These are phyloP conservation scores for Hammondia hammondi DNA, from an alignment of 169 alveolate genomes.

Conservation along the genomic window DNA sequence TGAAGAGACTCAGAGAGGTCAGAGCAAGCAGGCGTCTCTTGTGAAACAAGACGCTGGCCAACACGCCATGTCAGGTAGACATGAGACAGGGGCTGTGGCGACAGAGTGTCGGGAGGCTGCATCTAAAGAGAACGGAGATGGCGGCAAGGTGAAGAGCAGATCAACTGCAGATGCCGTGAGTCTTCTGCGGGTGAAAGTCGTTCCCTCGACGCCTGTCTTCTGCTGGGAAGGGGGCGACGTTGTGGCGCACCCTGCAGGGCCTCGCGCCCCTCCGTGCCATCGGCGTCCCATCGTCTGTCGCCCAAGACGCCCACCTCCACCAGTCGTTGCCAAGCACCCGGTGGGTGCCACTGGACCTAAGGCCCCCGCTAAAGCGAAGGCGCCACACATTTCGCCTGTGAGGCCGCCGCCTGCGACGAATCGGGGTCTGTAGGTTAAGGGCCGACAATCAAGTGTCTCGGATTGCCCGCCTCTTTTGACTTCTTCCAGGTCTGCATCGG, in stretches of 20 bases:
- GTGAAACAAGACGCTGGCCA: too few relatives aligned
- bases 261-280: not conserved
- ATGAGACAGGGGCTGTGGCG: too few relatives aligned
- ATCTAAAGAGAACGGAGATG: not conserved
- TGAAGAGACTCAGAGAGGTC: too few relatives aligned
- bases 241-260: not conserved
- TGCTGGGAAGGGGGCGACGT: slow-evolving; percentile 12
- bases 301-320: slow-evolving; percentile 33
- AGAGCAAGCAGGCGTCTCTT: too few relatives aligned
- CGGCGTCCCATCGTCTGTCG: not conserved
- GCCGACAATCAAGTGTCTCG: too few relatives aligned
- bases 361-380: not conserved
- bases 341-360: not conserved
- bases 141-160: not conserved
- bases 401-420: too few relatives aligned
- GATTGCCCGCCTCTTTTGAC: too few relatives aligned
- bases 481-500: too few relatives aligned
- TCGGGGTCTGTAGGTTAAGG: too few relatives aligned
- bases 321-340: not conserved
- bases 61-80: too few relatives aligned
- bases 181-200: not conserved
- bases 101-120: not conserved
- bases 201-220: slow-evolving; percentile 38
- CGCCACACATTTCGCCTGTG: not conserved
- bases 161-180: not conserved